phyloP scores from a whole-genome alignment of 2,329 filamentous ascomycete species.

The Metarhizium album region DNA sequence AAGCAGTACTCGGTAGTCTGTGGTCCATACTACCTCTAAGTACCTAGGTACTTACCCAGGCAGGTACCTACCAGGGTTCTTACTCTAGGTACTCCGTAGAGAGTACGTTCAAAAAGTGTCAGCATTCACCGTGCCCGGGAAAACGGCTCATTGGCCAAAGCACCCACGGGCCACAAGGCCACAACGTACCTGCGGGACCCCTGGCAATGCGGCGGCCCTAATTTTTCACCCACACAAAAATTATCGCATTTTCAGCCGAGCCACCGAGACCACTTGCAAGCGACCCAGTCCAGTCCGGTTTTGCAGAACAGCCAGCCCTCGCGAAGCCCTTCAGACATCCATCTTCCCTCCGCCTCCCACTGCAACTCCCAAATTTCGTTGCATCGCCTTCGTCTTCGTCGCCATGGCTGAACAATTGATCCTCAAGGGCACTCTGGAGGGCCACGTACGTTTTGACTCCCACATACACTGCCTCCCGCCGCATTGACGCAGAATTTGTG shows the following conservation, averaged over 20 bases:
- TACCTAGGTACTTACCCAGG: no score
- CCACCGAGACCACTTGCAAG: slow-evolving; percentile 8
- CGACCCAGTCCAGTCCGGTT: slow-evolving; percentile 12
- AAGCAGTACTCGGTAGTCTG: no score
- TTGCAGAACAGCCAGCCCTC: slow-evolving; percentile 18
- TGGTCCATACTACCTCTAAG: no score
- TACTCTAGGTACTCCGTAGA: no score
- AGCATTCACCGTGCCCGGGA: no score
- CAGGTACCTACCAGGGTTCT: no score
- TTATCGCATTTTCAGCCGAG: slow-evolving; percentile 29
- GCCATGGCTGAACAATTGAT: slow-evolving; percentile 88
- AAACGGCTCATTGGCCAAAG: slow-evolving; percentile 3
- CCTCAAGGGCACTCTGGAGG: slow-evolving; percentile 94
- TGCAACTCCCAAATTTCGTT: slow-evolving; percentile 17
- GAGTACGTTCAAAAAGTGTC: no score
- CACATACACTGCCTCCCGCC: background rate
- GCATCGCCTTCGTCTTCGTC: slow-evolving; percentile 33
- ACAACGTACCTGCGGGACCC: slow-evolving; percentile 5
- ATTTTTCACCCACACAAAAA: slow-evolving; percentile 42
- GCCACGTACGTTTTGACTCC: slow-evolving; percentile 58
- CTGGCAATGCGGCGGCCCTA: slow-evolving; percentile 27
- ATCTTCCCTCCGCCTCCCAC: slow-evolving; percentile 25
- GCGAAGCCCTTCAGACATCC: slow-evolving; percentile 17
- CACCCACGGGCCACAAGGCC: no score
- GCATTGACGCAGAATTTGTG: background rate